Evolutionary conservation across 2,329 filamentous ascomycete species (phyloP), one percentile per base, ranked within the genome.

Genomic region (Akanthomyces uredinophilus): DNA sequence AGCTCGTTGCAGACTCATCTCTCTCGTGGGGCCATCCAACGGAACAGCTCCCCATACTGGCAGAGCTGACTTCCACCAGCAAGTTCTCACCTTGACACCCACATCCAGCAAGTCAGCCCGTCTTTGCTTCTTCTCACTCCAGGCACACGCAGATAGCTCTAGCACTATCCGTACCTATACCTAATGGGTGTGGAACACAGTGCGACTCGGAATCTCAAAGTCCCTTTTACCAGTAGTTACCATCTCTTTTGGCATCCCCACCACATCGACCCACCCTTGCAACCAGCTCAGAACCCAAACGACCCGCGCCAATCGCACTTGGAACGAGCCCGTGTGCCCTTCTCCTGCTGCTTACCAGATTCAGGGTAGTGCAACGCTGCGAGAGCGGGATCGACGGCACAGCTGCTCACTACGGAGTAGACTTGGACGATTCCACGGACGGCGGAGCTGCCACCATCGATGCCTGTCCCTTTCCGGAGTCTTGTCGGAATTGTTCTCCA

Each of bases 121-220:
- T 46, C 14, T 50, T 51, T 50, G 44, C 55, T 58, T 49, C 32
- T 58, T 49, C 14, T 11, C 24, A 10, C 35, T 44, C 10, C 20
- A 59, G 37, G 52, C 22, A 50, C 29, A 18, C n/a, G 16, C 27
- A 29, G 27, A 49, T 44, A 39, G 39, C 41, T 37, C 56, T 55
- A 37, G 43, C 10, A 16, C n/a, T n/a, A n/a, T n/a, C n/a, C n/a
- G 39, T 41, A 39, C 49, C 32, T 43, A 13, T 43, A 44, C n/a
- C n/a, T 37, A 50, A 32, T 20, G 14, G 41, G 35, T 37, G 64
- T 65, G 65, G 65, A 61, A 65, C 64, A 59, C 65, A 65, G 65
- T 65, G 64, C 66, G 66, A 64, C 66, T 65, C 66, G 64, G 62
- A 60, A 55, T 62, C 57, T 63, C 63, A 66, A 56, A 32, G 50